Percentiles rank a stretch among this genome's conserved stretches.
Evolutionary conservation across 2,329 filamentous ascomycete species (phyloP).

Genomic region (Boeremia lycopersici): DNA sequence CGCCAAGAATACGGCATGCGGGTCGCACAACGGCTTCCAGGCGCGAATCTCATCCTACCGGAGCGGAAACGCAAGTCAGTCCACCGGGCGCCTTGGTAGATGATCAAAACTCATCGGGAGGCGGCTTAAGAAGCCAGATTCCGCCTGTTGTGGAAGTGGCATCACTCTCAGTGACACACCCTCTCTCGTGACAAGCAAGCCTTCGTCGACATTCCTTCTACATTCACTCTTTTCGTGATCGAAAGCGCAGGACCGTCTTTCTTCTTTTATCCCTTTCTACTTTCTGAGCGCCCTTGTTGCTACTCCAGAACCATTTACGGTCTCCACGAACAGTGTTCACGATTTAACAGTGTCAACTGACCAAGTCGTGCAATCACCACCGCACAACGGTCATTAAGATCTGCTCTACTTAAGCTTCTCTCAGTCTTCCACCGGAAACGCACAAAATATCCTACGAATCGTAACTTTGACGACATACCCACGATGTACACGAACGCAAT

Average conservation of each 20-base stretch:
- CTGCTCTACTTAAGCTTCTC: conserved; percentile 18
- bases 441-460: conserved; percentile 11
- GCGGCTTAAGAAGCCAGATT: conserved; percentile 28
- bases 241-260: conserved; percentile 41
- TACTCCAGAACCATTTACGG: conserved; percentile 11
- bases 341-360: conserved; percentile 25
- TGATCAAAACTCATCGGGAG: conserved; percentile 12
- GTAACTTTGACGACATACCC: conserved; percentile 9
- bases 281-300: conserved; percentile 31
- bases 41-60: conserved; percentile 27
- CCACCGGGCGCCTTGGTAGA: conserved; percentile 18
- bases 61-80: conserved; percentile 23
- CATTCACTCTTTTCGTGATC: conserved; percentile 34
- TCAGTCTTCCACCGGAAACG: conserved; percentile 18
- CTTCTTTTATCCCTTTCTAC: conserved; percentile 17
- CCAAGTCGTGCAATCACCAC: conserved; percentile 10
- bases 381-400: conserved; percentile 12
- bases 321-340: conserved; percentile 12
- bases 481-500: conserved; percentile 38
- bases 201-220: conserved; percentile 41
- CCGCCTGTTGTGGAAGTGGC: conserved; percentile 25
- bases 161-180: conserved; percentile 35
- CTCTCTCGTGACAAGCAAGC: conserved; percentile 39
- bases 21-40: conserved; percentile 32
- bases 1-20: conserved; percentile 25